These are phyloP conservation scores for Pelargonium citronellum DNA, from an alignment of 441 rosid species.

Conservation along the genomic window DNA sequence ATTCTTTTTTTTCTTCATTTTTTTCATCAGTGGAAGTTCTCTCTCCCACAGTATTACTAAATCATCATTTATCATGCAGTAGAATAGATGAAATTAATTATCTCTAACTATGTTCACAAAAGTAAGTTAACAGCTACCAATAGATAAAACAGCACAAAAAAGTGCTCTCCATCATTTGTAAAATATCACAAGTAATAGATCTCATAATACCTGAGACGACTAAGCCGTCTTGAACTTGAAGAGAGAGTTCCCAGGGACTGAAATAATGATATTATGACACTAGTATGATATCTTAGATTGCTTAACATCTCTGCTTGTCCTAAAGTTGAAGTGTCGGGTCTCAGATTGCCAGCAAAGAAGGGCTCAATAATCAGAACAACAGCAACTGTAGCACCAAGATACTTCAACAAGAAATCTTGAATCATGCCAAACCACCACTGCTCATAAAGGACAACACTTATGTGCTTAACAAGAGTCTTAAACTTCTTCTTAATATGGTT, in stretches of 20 bases:
- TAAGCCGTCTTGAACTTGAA: constrained; percentile 84
- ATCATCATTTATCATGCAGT: constrained; percentile 1
- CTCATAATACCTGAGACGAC: constrained; percentile 76
- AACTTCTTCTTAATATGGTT: constrained; percentile 89
- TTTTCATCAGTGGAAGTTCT: background rate
- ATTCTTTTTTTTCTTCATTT: background rate
- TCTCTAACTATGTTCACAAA: background rate
- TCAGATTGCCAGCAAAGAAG: constrained; percentile 86
- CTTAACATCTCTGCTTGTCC: constrained; percentile 98
- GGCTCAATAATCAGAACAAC: constrained; percentile 93
- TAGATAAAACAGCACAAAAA: background rate
- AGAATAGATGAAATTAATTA: background rate
- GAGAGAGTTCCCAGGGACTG: constrained; percentile 96
- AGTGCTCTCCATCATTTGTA: background rate
- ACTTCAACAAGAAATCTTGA: constrained; percentile 92
- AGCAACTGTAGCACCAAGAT: constrained; percentile 98
- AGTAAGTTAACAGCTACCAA: background rate
- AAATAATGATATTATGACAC: constrained; percentile 88
- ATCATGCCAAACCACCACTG: constrained; percentile 99
- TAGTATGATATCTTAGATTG: constrained; percentile 98
- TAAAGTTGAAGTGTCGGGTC: constrained; percentile 82
- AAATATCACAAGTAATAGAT: background rate
- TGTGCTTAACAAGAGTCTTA: constrained; percentile 62
- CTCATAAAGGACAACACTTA: constrained; percentile 76
- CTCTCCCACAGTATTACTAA: background rate